Base-by-base conservation (phyloP, 495 filamentous ascomycete genomes). In the Neurospora terricola region DNA sequence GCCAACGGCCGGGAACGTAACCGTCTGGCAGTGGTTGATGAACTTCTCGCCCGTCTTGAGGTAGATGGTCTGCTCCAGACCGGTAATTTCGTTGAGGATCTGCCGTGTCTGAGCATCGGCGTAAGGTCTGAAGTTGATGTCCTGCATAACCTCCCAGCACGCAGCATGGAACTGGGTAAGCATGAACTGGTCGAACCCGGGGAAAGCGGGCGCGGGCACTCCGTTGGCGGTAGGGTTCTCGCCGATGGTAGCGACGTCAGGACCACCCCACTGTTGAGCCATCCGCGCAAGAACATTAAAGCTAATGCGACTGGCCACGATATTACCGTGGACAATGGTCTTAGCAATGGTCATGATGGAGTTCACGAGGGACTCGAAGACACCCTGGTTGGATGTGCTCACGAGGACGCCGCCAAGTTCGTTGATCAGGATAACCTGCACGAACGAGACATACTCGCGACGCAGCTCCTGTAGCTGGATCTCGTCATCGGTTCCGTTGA, bases 141-240 rank as follows among this genome's bases (percentile, higher is more conserved):
- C 90, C 14, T 87, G 87, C 2, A 95, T 88, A 1, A 98, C 89
- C 7, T 90, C 90, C 94, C 96, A 99, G 79, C 92, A 93, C 38
- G 95, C 83, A 0, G 93, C 88, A 21, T 96, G 93, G 82, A 99
- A 95, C n/a, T 91, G 88, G 36, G 89, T 86, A 70, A 97, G 92
- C 83, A 96, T 92, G 82, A 95, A 96, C 45, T 87, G 87, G 73
- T 96, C 93, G 79, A 99, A 98, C n/a, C 96, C 96, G 23, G 93
- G 91, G 37, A 99, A 89, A 23, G 79, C 80, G 0, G 87, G 86
- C 4, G 81, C 75, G 5, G 87, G 80, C 16, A 80, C 76, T 5
- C 76, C 78, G 8, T 83, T 81, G 1, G 83, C 77, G 16, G 85
- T 75, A 5, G 87, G 85, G 71, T 82, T 81, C 40, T 80, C 78